Evolutionary conservation across 2,329 filamentous ascomycete species (phyloP).

Genomic region (Keithomyces neogunnii): DNA sequence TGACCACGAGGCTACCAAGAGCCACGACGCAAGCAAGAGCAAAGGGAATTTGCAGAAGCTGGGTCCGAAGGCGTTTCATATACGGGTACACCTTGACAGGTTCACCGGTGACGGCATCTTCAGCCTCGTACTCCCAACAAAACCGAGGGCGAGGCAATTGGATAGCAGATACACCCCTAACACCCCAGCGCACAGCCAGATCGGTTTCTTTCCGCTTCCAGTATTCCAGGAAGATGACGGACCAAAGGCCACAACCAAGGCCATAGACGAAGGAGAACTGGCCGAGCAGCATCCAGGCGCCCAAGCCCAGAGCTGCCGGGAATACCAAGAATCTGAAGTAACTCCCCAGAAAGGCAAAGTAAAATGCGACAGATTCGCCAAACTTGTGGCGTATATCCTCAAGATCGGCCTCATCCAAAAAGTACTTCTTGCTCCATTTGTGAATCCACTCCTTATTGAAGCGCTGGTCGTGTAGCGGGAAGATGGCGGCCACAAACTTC

Average conservation of each 20-base stretch:
- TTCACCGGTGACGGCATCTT: slow-evolving; percentile 78
- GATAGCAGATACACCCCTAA: slow-evolving; percentile 73
- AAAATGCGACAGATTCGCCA: slow-evolving; percentile 82
- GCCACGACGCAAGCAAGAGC: slow-evolving; percentile 62
- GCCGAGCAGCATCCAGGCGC: slow-evolving; percentile 74
- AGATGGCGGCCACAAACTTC: slow-evolving; percentile 65
- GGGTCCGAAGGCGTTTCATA: slow-evolving; percentile 64
- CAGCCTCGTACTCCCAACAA: slow-evolving; percentile 64
- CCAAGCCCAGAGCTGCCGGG: slow-evolving; percentile 68
- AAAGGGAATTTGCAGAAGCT: slow-evolving; percentile 79
- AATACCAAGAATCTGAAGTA: slow-evolving; percentile 85
- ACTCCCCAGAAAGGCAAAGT: slow-evolving; percentile 87
- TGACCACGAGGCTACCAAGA: slow-evolving; percentile 74
- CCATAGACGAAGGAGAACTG: slow-evolving; percentile 79
- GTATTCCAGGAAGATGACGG: slow-evolving; percentile 82
- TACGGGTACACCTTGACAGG: slow-evolving; percentile 66
- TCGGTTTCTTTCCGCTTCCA: slow-evolving; percentile 94
- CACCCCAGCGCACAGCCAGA: slow-evolving; percentile 79
- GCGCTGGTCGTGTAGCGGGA: slow-evolving; percentile 67
- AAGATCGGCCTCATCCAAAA: slow-evolving; percentile 58
- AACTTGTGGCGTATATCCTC: slow-evolving; percentile 68
- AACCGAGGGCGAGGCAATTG: slow-evolving; percentile 74
- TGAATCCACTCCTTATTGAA: slow-evolving; percentile 73
- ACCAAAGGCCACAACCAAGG: slow-evolving; percentile 73
- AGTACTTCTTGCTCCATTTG: slow-evolving; percentile 63